Base-by-base conservation (phyloP, 345 rosid species). In the Cardamine resedifolia region DNA sequence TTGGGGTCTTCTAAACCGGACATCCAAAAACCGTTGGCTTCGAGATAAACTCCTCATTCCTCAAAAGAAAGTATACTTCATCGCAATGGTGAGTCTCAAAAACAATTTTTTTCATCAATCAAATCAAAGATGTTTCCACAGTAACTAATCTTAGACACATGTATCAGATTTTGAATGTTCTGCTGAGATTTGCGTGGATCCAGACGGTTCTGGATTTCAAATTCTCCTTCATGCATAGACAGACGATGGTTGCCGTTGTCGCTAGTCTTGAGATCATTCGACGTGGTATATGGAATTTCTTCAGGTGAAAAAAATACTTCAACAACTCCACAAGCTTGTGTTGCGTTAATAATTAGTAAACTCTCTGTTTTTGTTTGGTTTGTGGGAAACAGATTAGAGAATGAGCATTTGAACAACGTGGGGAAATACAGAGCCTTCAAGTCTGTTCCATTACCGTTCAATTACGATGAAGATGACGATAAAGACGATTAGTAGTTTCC, bases 231-330 rank as follows among this genome's bases (percentile, higher is more conserved):
- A 52, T 90, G 74, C 87, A 86, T 27, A 60, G 14, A 28, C 72
- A 81, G 44, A 69, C 88, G 39, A 6, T 68, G 81, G 75, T 78
- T 44, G 48, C 93, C 24, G 0, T 83, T n/a, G 86, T 85, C 4
- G 88, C 96, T 56, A 77, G 90, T 74, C 87, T 90, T 10, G 93
- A 90, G 87, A 85, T 88, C 53, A 76, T 86, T 45, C 86, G 93
- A 23, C 83, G 93, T 19, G 90, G 96, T 38, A 77, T 87, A 0
- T 90, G 96, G 93, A 88, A 81, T 75, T 90, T 88, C 81, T 90
- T 86, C 83, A 85, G 86, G 85, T 84, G 61, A 18, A 72, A 21
- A 16, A 10, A 53, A 24, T n/a, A 68, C 11, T 10, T 53, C n/a
- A n/a, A n/a, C n/a, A 8, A 20, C 21, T n/a, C 65, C 41, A n/a